Percentiles rank a stretch among this genome's conserved stretches.
Conservation (phyloP, 495 filamentous ascomycete species). For the Penicillium roqueforti region DNA sequence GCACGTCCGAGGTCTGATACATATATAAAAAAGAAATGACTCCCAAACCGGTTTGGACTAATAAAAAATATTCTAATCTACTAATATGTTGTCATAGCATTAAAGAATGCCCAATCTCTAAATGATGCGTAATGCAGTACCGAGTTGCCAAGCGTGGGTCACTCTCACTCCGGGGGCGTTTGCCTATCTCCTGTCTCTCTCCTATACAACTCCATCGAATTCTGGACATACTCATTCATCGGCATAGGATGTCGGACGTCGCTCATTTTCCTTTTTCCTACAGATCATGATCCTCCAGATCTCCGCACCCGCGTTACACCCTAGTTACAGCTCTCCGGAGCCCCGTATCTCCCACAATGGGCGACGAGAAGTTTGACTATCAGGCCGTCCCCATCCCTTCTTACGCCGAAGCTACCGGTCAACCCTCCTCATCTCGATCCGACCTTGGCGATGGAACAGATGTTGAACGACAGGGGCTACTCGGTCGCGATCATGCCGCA, state of each 20-base stretch:
- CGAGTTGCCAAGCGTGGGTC: slow-evolving; percentile 3
- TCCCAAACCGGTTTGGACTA: neutral
- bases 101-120: neutral
- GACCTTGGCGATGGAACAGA: slow-evolving; percentile 57
- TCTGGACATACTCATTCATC: slow-evolving; percentile 6
- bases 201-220: slow-evolving; percentile 5
- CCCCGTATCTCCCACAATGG: slow-evolving; percentile 41
- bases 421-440: slow-evolving; percentile 58
- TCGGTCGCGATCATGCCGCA: slow-evolving; percentile 37
- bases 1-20: neutral
- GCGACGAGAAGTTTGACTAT: slow-evolving; percentile 58
- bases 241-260: slow-evolving; percentile 29
- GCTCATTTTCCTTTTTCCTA: slow-evolving; percentile 25
- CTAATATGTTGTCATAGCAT: neutral
- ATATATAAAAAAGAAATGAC: neutral
- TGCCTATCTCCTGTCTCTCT: slow-evolving; percentile 5
- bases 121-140: slow-evolving; percentile 5
- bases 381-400: slow-evolving; percentile 79
- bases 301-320: slow-evolving; percentile 27
- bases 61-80: too few species aligned
- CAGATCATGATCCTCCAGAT: slow-evolving; percentile 46
- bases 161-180: slow-evolving; percentile 10
- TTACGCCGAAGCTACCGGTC: slow-evolving; percentile 85
- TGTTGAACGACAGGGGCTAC: slow-evolving; percentile 59
- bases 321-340: slow-evolving; percentile 34